Percentiles rank a stretch among this genome's conserved stretches.
These are phyloP conservation scores for Fragaria ananassa DNA, from an alignment of 306 rosid species.

Conservation along the genomic window DNA sequence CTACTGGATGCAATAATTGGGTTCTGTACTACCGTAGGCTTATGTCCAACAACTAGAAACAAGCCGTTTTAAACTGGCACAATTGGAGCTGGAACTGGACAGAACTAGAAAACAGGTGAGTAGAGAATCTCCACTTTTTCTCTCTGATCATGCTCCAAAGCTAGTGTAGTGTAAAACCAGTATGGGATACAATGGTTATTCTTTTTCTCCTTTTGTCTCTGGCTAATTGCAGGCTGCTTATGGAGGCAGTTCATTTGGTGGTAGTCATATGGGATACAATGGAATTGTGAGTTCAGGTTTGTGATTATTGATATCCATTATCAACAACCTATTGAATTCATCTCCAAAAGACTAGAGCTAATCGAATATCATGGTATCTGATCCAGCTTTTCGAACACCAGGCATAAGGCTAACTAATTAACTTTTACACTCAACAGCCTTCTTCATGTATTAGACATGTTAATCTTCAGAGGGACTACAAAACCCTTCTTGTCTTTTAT, in stretches of 20 bases:
- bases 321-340: background rate
- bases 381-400: background rate
- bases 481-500: background rate
- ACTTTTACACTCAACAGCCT: background rate
- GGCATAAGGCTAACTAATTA: background rate
- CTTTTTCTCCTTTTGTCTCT: background rate
- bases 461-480: background rate
- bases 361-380: background rate
- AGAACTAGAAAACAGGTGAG: slow-evolving; percentile 69
- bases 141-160: background rate
- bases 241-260: slow-evolving; percentile 37
- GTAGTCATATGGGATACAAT: slow-evolving; percentile 44
- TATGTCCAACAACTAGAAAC: slow-evolving; percentile 89
- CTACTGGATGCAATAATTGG: slow-evolving; percentile 12
- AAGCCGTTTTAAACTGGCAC: slow-evolving; percentile 74
- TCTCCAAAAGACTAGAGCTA: background rate
- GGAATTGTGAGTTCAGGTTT: slow-evolving; percentile 63
- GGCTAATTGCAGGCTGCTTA: slow-evolving; percentile 48
- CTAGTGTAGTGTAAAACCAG: background rate
- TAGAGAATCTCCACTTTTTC: slow-evolving; percentile 17
- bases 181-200: background rate
- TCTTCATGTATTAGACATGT: background rate
- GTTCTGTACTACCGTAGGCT: slow-evolving; percentile 46
- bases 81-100: slow-evolving; percentile 71
- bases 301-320: slow-evolving; percentile 20